phyloP scores from a whole-genome alignment of 352 stramenopile species.

The Pythium dissimile region DNA sequence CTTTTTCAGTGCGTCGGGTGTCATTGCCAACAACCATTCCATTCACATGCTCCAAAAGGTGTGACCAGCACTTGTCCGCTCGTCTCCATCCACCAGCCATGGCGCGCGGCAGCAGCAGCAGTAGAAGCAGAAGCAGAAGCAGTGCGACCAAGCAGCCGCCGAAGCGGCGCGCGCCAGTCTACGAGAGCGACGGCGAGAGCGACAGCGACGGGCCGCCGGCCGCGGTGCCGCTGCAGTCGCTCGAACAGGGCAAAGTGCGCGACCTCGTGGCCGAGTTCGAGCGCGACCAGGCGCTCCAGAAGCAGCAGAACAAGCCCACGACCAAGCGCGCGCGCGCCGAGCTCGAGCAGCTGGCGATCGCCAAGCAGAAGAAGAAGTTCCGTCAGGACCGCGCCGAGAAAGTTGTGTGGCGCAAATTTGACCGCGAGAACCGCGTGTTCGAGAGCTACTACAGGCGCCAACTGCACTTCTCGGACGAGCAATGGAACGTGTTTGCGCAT shows the following conservation, averaged over 20 bases:
- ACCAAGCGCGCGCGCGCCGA: slow-evolving; percentile 56
- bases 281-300: slow-evolving; percentile 21
- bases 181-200: slow-evolving; percentile 22
- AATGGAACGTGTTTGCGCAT: slow-evolving; percentile 84
- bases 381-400: slow-evolving; percentile 74
- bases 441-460: slow-evolving; percentile 83
- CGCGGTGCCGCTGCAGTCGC: slow-evolving; percentile 56
- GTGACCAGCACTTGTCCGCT: background rate
- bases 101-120: slow-evolving; percentile 3
- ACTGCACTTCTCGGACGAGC: slow-evolving; percentile 48
- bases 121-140: background rate
- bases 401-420: slow-evolving; percentile 87
- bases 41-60: slow-evolving; percentile 1
- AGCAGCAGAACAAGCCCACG: slow-evolving; percentile 26
- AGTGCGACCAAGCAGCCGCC: background rate
- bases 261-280: slow-evolving; percentile 61
- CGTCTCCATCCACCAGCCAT: slow-evolving; percentile 8
- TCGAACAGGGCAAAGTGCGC: slow-evolving; percentile 56
- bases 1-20: background rate
- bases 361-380: slow-evolving; percentile 55
- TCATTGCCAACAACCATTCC: slow-evolving; percentile 10
- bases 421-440: slow-evolving; percentile 76
- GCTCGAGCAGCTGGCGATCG: slow-evolving; percentile 48
- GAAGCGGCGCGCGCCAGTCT: slow-evolving; percentile 1
- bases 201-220: slow-evolving; percentile 37